Conservation (phyloP, 2,329 filamentous ascomycete species). For the Taxawa tesnikishii region DNA sequence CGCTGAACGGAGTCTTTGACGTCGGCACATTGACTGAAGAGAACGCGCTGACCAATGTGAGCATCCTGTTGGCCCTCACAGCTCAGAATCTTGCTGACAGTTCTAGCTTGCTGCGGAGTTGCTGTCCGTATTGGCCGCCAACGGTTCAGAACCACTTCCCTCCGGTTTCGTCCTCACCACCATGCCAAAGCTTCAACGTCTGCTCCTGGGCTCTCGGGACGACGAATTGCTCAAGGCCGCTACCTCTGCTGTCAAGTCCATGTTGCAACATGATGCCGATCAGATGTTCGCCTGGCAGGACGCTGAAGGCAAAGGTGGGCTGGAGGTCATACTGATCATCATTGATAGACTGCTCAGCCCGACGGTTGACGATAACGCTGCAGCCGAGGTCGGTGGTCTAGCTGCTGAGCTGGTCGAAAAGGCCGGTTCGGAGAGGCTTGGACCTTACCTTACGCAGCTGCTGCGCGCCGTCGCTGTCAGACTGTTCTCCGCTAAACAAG, state of each 20-base stretch:
- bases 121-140: slow-evolving; percentile 66
- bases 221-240: slow-evolving; percentile 79
- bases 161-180: slow-evolving; percentile 72
- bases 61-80: slow-evolving; percentile 26
- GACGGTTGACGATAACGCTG: slow-evolving; percentile 79
- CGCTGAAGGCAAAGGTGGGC: slow-evolving; percentile 62
- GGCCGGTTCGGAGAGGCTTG: slow-evolving; percentile 80
- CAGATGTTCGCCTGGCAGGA: slow-evolving; percentile 85
- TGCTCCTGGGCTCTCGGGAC: slow-evolving; percentile 75
- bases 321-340: slow-evolving; percentile 82
- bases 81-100: slow-evolving; percentile 17
- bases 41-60: slow-evolving; percentile 59
- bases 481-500: slow-evolving; percentile 68
- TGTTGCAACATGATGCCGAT: slow-evolving; percentile 78
- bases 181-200: slow-evolving; percentile 73
- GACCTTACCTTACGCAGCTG: slow-evolving; percentile 79
- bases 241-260: slow-evolving; percentile 76
- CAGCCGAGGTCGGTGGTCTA: slow-evolving; percentile 89
- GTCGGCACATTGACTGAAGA: slow-evolving; percentile 77
- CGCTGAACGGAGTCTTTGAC: slow-evolving; percentile 79
- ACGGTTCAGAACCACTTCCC: slow-evolving; percentile 75
- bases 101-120: slow-evolving; percentile 63
- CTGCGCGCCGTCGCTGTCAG: slow-evolving; percentile 79
- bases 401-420: slow-evolving; percentile 93
- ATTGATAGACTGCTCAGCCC: slow-evolving; percentile 82